Percentiles rank a stretch among this genome's conserved stretches.
phyloP scores from a whole-genome alignment of 345 rosid species.

The Erucastrum elatum region DNA sequence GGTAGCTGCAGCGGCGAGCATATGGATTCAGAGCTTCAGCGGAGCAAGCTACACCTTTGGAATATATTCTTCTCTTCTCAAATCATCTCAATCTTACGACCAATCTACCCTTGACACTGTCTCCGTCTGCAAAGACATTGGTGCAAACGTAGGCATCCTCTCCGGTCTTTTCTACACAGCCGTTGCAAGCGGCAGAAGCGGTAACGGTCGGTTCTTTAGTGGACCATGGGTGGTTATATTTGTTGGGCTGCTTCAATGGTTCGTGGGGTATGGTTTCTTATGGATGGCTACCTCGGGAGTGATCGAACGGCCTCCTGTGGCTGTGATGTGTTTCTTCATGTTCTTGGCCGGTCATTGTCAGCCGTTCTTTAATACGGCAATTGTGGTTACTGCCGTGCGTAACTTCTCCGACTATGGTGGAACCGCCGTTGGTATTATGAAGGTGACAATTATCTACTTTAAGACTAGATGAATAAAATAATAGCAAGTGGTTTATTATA shows the following conservation, averaged over 20 bases:
- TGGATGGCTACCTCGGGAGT: constrained; percentile 88
- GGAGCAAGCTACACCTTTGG: constrained; percentile 88
- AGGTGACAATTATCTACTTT: constrained; percentile 44
- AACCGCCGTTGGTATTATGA: constrained; percentile 84
- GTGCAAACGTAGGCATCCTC: constrained; percentile 75
- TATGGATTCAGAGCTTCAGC: constrained; percentile 77
- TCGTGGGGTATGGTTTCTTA: constrained; percentile 67
- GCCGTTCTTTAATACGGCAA: constrained; percentile 70
- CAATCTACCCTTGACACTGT: constrained; percentile 92
- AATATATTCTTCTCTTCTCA: constrained; percentile 75
- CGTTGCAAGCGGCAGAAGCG: constrained; percentile 42
- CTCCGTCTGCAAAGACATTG: constrained; percentile 93
- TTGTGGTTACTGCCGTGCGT: constrained; percentile 70
- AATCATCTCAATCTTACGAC: constrained; percentile 75
- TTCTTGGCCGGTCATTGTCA: constrained; percentile 72
- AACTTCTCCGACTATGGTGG: constrained; percentile 75
- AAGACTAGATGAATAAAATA: not conserved
- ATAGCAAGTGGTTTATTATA: not conserved
- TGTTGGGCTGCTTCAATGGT: constrained; percentile 68
- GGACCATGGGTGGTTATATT: constrained; percentile 79
- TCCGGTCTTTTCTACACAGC: constrained; percentile 79
- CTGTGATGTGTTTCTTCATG: constrained; percentile 76
- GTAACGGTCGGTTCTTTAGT: constrained; percentile 26
- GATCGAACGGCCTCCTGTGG: constrained; percentile 61
- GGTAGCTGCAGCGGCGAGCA: constrained; percentile 82